Evolutionary conservation across 1,284 basidiomycete genomes (phyloP).

Genomic region (Tausonia pullulans): DNA sequence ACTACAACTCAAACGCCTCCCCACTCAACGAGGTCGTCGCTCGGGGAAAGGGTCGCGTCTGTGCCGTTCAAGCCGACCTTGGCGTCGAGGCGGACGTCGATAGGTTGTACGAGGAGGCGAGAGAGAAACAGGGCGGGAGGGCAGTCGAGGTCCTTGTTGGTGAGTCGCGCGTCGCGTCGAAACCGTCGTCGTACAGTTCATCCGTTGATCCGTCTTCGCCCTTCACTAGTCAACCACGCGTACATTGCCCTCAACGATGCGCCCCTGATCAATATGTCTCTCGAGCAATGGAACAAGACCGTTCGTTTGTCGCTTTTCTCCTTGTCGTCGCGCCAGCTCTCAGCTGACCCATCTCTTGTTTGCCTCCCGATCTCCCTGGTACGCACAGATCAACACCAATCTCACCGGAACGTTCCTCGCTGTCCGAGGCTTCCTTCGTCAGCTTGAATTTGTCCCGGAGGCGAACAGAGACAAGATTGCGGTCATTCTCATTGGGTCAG

Average conservation of each 20-base stretch:
- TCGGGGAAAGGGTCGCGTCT: conserved; percentile 29
- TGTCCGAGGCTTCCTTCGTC: conserved; percentile 47
- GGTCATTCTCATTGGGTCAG: conserved; percentile 54
- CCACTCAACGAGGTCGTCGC: conserved; percentile 40
- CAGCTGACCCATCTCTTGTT: no score
- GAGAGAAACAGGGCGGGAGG: conserved; percentile 16
- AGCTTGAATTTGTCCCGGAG: conserved; percentile 38
- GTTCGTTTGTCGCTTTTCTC: no score
- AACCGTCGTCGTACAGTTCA: conserved; percentile 18
- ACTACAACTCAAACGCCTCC: conserved; percentile 50
- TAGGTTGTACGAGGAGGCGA: conserved; percentile 27
- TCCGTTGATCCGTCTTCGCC: neutral
- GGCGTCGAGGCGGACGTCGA: conserved; percentile 53
- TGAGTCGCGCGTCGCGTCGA: neutral
- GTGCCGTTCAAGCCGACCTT: conserved; percentile 44
- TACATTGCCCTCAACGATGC: conserved; percentile 40
- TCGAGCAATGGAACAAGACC: conserved; percentile 54
- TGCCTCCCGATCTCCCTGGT: no score
- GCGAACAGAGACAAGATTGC: conserved; percentile 44
- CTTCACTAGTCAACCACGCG: conserved; percentile 48
- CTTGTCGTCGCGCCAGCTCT: no score
- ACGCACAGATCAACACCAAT: conserved; percentile 42
- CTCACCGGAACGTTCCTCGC: conserved; percentile 56
- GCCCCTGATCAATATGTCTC: conserved; percentile 48
- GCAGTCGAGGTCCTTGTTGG: conserved; percentile 18